Base-by-base conservation (phyloP, 768 basidiomycete genomes). In the Tylopilus vinaceipallidus region DNA sequence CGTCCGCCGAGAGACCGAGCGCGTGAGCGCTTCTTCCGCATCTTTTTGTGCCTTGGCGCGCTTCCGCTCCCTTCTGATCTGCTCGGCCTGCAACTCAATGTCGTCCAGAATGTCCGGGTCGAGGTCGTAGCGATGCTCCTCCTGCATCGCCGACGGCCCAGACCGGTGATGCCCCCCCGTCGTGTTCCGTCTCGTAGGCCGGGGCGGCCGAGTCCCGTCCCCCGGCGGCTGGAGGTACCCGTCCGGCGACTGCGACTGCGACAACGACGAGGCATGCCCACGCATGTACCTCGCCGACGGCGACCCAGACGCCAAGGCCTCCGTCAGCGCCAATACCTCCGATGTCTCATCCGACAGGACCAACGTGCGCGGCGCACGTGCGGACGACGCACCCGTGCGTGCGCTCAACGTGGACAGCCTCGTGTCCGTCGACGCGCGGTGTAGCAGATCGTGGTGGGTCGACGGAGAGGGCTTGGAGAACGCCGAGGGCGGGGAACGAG, bases 71-170 rank as follows among this genome's bases (percentile, higher is more conserved):
- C 85, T 70, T 43, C 94, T 74, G 45, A 97, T 92, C 54, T 83
- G 82, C 57, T 95, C 93, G 0, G 91, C 91, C 56, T 94, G 88
- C n/a, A 84, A 75, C 60, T 93, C 80, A 37, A 97, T 97, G 61
- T 82, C 86, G 29, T 71, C 76, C 24, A 74, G 71, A 16, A 71
- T 68, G 35, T 73, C 73, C 0, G 60, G 56, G 4, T 73, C 73
- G 34, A 52, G 19, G 41, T 79, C 76, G 43, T 72, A 58, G 5
- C 66, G 66, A 19, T 71, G 62, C 29, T 73, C 73, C 8, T 70
- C 58, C 42, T 65, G 68, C 0, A 67, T 55, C 49, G 67, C 59
- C 19, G 63, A 64, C 42, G 55, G 65, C 13, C 57, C 63, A 11
- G 50, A 36, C 12, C 57, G 72, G 61, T 70, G 66, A 19, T 56